These are phyloP conservation scores for Saprolegnia parasitica DNA, from an alignment of 352 stramenopile species.

Conservation along the genomic window DNA sequence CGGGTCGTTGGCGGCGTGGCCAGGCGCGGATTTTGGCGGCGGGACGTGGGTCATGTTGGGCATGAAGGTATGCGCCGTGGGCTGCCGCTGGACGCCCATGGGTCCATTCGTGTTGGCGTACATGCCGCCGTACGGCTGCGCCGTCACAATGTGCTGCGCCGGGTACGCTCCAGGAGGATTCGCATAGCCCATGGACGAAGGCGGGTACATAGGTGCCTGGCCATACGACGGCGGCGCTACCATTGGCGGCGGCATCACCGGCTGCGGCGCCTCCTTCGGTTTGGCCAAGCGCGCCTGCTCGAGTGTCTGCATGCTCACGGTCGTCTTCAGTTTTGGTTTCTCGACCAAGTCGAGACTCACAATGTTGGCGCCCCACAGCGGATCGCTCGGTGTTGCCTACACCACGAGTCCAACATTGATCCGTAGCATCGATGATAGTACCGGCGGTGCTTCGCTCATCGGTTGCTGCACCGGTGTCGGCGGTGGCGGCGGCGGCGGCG, in stretches of 20 bases:
- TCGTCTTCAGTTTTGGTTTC: slow-evolving; percentile 32
- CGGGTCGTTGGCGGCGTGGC: slow-evolving; percentile 33
- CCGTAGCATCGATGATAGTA: slow-evolving; percentile 5
- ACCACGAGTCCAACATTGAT: slow-evolving; percentile 27
- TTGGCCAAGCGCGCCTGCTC: slow-evolving; percentile 61
- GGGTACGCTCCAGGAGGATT: slow-evolving; percentile 31
- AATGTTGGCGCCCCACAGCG: slow-evolving; percentile 70
- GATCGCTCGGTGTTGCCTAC: slow-evolving; percentile 34
- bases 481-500: slow-evolving; percentile 37
- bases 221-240: not conserved
- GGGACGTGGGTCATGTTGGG: slow-evolving; percentile 29
- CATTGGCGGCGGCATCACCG: slow-evolving; percentile 45
- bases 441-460: not conserved
- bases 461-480: slow-evolving; percentile 22
- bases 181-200: slow-evolving; percentile 26
- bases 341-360: slow-evolving; percentile 69
- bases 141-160: slow-evolving; percentile 39
- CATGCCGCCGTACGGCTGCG: slow-evolving; percentile 30
- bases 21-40: slow-evolving; percentile 4
- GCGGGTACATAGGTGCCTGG: slow-evolving; percentile 31
- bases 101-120: not conserved
- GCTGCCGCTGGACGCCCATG: slow-evolving; percentile 24
- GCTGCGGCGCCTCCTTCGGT: slow-evolving; percentile 53
- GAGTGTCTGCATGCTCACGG: slow-evolving; percentile 60
- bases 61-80: slow-evolving; percentile 44